Evolutionary conservation across 208 protist genomes (phyloP).

Genomic region (Crithidia thermophila): DNA sequence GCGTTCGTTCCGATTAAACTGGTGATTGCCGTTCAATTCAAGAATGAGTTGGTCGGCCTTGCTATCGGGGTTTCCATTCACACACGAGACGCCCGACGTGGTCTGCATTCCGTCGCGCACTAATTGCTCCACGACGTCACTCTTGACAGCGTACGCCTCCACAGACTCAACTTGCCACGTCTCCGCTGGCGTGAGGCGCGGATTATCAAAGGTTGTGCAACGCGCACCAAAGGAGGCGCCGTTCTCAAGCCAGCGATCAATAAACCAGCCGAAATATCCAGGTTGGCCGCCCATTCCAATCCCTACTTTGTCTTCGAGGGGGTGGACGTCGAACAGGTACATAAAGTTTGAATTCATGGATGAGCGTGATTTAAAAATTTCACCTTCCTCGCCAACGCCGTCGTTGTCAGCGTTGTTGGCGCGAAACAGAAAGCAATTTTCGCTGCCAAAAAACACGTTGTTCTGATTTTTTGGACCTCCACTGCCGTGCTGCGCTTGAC

Average conservation of each 20-base stretch:
- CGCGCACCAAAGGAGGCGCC: conserved; percentile 43
- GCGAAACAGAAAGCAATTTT: conserved; percentile 67
- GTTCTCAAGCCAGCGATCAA: conserved; percentile 72
- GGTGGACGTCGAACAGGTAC: conserved; percentile 76
- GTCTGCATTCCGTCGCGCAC: neutral
- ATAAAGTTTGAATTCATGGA: conserved; percentile 77
- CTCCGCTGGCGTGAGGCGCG: conserved; percentile 44
- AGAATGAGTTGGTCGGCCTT: conserved; percentile 54
- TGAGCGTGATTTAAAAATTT: conserved; percentile 36
- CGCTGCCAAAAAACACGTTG: conserved; percentile 65
- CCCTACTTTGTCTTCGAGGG: conserved; percentile 48
- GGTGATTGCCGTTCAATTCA: conserved; percentile 52
- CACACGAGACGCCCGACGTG: conserved; percentile 16
- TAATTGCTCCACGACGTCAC: conserved; percentile 33
- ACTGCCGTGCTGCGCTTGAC: conserved; percentile 19
- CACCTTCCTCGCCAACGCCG: conserved; percentile 5
- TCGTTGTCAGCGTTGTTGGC: neutral
- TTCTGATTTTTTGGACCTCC: conserved; percentile 40
- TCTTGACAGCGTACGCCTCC: conserved; percentile 64
- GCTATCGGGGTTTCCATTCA: conserved; percentile 31
- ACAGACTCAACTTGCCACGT: conserved; percentile 53
- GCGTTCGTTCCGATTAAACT: conserved; percentile 50
- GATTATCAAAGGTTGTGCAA: conserved; percentile 64
- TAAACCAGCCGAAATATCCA: conserved; percentile 69
- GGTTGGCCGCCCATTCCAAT: conserved; percentile 77